These are phyloP conservation scores for Mortierella antarctica DNA, from an alignment of 192 early-diverging fungal genomes.

Conservation along the genomic window DNA sequence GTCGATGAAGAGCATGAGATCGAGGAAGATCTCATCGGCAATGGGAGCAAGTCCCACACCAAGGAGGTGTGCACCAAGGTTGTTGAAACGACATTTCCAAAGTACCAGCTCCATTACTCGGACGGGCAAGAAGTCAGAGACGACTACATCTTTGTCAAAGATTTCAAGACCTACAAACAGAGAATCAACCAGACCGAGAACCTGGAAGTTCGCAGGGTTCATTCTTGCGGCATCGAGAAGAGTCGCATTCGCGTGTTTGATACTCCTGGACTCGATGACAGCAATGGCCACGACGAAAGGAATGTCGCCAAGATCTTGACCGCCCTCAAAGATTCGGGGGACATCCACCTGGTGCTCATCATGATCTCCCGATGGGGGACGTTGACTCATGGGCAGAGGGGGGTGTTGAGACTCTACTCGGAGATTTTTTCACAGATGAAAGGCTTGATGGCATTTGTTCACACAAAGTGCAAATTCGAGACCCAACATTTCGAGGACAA, in stretches of 20 bases:
- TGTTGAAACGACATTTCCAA: too few species aligned
- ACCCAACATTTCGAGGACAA: not conserved
- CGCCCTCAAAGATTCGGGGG: not conserved
- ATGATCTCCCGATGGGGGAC: not conserved
- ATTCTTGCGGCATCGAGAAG: not conserved
- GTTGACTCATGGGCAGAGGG: not conserved
- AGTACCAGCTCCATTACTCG: too few species aligned
- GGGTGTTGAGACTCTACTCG: not conserved
- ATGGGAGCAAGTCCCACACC: too few species aligned
- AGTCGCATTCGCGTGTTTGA: slow-evolving; percentile 8
- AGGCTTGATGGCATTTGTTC: slow-evolving; percentile 12
- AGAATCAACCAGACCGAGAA: too few species aligned
- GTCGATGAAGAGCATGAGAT: too few species aligned
- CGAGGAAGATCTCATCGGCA: too few species aligned
- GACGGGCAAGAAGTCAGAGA: too few species aligned
- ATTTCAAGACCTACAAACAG: too few species aligned
- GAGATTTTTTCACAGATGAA: slow-evolving; percentile 1
- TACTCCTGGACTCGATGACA: slow-evolving; percentile 17
- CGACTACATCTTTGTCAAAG: too few species aligned
- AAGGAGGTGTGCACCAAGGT: too few species aligned
- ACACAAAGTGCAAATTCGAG: not conserved
- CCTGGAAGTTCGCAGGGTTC: too few species aligned
- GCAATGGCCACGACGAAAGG: slow-evolving; percentile 2
- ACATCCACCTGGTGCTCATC: slow-evolving; percentile 11
- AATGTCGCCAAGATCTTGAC: slow-evolving; percentile 9